Conservation (phyloP, 805 yeast genomes). For the Millerozyma acaciae region DNA sequence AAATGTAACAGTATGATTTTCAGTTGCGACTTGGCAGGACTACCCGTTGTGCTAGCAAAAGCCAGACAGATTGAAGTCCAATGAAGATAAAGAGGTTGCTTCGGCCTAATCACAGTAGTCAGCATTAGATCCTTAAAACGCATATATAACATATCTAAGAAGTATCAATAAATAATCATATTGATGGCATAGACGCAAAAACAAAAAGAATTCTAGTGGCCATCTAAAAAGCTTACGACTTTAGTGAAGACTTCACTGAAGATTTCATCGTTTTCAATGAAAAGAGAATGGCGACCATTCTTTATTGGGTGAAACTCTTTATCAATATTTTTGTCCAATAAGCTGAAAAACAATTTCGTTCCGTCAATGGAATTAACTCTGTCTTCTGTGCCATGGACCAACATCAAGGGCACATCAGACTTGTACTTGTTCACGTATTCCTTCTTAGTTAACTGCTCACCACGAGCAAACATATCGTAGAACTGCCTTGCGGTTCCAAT, state of each 20-base stretch:
- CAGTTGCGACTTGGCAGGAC: too few species aligned
- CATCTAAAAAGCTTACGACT: slow-evolving; percentile 34
- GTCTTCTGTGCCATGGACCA: slow-evolving; percentile 65
- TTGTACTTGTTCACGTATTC: slow-evolving; percentile 33
- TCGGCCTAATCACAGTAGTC: too few species aligned
- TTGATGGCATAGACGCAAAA: too few species aligned
- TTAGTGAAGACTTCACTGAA: slow-evolving; percentile 31
- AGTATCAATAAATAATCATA: too few species aligned
- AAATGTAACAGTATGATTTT: too few species aligned
- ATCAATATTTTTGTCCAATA: slow-evolving; percentile 30
- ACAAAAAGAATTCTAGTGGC: slow-evolving; percentile 1
- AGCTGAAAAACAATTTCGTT: slow-evolving; percentile 38
- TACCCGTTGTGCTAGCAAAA: too few species aligned
- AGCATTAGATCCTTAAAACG: too few species aligned
- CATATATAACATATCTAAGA: too few species aligned
- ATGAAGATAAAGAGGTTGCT: too few species aligned
- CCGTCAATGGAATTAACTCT: slow-evolving; percentile 52
- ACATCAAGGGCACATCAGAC: slow-evolving; percentile 44
- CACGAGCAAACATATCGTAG: slow-evolving; percentile 60
- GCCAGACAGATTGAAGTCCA: too few species aligned
- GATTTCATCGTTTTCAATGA: slow-evolving; percentile 43
- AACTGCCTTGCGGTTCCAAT: slow-evolving; percentile 56
- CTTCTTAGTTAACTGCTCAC: slow-evolving; percentile 44
- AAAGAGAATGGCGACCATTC: slow-evolving; percentile 43
- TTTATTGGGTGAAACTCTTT: slow-evolving; percentile 23